Evolutionary conservation across 108 stramenopile species (phyloP), one percentile per base, ranked within the genome.

Genomic region (Fragilariopsis cylindrus): DNA sequence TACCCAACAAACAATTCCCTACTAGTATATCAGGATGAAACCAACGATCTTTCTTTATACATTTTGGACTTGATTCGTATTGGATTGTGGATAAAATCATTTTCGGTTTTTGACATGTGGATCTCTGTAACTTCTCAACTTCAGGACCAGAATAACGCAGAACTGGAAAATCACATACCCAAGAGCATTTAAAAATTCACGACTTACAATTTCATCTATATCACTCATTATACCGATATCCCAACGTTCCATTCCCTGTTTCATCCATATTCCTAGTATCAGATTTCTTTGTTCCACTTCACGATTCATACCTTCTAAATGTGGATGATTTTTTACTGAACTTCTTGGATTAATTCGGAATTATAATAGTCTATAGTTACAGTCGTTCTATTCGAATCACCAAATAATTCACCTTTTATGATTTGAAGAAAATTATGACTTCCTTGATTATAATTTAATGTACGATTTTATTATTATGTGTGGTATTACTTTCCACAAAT

Each of bases 151-250:
- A 13, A 48, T 50, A 52, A 0, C 48, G 67, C 68, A 78, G 50
- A 41, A 53, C 41, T 18, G 46, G 48, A 18, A 72, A 45, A 44
- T 88, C 81, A 71, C 89, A 90, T 4, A 76, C 76, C 63, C 82
- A 18, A 86, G 43, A 1, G 89, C 89, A 6, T 74, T 75, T 15
- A 90, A 66, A 68, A 84, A 90, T 53, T 90, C 89, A 15, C 89
- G 56, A 19, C 82, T 76, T 18, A 75, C 79, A 0, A 77, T 69
- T 60, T 90, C 89, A 69, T 90, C 89, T 0, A 71, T 40, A 78
- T 90, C 89, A 3, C 66, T 60, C 48, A 90, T 57, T 30, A 86
- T 71, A 2, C 76, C 89, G 0, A 90, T 52, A 62, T 90, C 89
- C 12, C 85, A 71, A 0, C 39, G 46, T 53, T 53, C 74, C 89